A percentile compares a stretch with the other conserved stretches of the same genome.
These are phyloP conservation scores for Tylopilus intermedius DNA, from an alignment of 768 basidiomycete species.

Conservation along the genomic window DNA sequence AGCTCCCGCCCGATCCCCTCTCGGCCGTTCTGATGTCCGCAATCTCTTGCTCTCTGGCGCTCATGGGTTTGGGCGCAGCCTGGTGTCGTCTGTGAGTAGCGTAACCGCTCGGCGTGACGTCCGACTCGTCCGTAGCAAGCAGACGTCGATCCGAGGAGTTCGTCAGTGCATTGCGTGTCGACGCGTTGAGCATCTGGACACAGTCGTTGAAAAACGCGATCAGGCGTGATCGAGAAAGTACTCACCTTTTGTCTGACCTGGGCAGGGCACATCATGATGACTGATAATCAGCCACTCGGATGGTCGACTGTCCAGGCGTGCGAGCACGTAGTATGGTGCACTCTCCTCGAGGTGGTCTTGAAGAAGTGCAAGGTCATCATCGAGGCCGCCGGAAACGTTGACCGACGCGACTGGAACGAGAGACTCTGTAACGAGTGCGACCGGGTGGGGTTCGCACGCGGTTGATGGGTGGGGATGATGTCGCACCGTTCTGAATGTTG, in stretches of 20 bases:
- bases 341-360: conserved; percentile 55
- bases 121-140: conserved; percentile 61
- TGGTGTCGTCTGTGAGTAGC: conserved; percentile 65
- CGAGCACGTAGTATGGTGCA: conserved; percentile 72
- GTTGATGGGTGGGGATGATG: conserved; percentile 7
- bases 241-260: conserved; percentile 76
- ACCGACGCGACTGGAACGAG: conserved; percentile 58
- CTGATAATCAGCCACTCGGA: conserved; percentile 69
- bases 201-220: neutral
- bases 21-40: conserved; percentile 75
- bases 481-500: conserved; percentile 67
- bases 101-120: conserved; percentile 67
- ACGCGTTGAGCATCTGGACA: conserved; percentile 81
- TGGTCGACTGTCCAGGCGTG: conserved; percentile 53
- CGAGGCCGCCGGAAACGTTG: conserved; percentile 45
- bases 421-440: conserved; percentile 46
- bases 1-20: conserved; percentile 45
- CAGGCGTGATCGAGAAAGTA: neutral
- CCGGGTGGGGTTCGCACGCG: conserved; percentile 6
- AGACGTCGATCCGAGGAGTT: no score
- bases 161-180: conserved; percentile 63
- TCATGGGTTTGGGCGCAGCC: conserved; percentile 77
- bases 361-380: conserved; percentile 57
- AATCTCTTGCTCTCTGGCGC: conserved; percentile 78
- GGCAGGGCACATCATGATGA: conserved; percentile 81